Conservation (phyloP, 306 rosid species). For the Abrus pulchellus region DNA sequence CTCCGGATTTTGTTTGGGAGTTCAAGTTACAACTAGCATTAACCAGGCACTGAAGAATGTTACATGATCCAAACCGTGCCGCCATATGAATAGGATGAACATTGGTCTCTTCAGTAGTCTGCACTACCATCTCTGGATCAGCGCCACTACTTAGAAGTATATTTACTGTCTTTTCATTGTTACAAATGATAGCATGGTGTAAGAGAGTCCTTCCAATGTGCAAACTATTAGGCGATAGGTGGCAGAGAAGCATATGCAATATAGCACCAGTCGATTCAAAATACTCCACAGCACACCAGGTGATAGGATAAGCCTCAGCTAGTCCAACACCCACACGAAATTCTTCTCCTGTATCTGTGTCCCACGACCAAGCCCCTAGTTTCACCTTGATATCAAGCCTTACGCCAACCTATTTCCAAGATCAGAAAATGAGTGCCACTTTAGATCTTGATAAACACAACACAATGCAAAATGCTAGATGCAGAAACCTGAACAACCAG, state of each 20-base stretch:
- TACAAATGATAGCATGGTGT: constrained; percentile 72
- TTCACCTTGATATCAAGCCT: constrained; percentile 63
- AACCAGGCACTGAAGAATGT: constrained; percentile 53
- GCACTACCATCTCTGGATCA: constrained; percentile 47
- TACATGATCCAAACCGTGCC: constrained; percentile 51
- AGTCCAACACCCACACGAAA: constrained; percentile 79
- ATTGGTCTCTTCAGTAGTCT: constrained; percentile 52
- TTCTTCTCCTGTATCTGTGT: constrained; percentile 65
- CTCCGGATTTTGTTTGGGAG: constrained; percentile 61
- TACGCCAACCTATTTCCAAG: constrained; percentile 60
- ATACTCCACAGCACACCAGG: constrained; percentile 85
- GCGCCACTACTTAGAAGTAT: constrained; percentile 52
- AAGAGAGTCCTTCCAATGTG: constrained; percentile 72
- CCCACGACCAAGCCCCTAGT: constrained; percentile 83
- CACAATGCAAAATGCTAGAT: background rate
- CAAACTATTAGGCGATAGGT: constrained; percentile 52
- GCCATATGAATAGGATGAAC: constrained; percentile 62
- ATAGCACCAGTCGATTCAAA: constrained; percentile 72
- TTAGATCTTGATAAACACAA: background rate
- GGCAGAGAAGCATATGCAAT: constrained; percentile 58
- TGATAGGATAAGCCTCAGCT: constrained; percentile 68
- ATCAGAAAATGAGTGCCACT: background rate
- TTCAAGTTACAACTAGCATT: constrained; percentile 55
- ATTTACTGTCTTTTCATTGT: constrained; percentile 56
- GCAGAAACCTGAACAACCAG: constrained; percentile 25